phyloP scores from a whole-genome alignment of 495 filamentous ascomycete genomes.

The Penicillium fimorum region DNA sequence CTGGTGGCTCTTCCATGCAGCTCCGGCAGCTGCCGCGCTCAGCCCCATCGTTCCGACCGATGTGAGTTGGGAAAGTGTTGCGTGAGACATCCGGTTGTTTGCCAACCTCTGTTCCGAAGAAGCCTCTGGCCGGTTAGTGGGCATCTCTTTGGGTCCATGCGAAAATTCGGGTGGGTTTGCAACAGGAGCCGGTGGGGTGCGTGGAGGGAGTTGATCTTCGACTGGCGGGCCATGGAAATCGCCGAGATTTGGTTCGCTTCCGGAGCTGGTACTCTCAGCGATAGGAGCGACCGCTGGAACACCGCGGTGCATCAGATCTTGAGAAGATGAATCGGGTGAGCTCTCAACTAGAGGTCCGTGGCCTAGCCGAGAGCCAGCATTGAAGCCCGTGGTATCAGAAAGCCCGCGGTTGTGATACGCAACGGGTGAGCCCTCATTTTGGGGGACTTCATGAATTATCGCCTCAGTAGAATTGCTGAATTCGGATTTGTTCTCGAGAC shows the following conservation, averaged over 20 bases:
- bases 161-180: constrained; percentile 71
- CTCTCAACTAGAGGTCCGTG: constrained; percentile 33
- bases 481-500: constrained; percentile 48
- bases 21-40: constrained; percentile 34
- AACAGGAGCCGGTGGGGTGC: constrained; percentile 69
- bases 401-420: constrained; percentile 51
- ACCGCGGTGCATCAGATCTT: constrained; percentile 40
- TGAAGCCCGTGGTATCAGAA: constrained; percentile 51
- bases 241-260: constrained; percentile 43
- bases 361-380: constrained; percentile 15
- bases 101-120: constrained; percentile 73
- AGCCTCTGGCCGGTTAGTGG: constrained; percentile 63
- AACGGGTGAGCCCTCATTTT: constrained; percentile 38
- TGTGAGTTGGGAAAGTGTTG: constrained; percentile 73
- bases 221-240: constrained; percentile 11
- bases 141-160: constrained; percentile 65
- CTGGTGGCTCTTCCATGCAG: constrained; percentile 31
- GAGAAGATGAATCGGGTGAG: constrained; percentile 36
- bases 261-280: constrained; percentile 56
- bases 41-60: constrained; percentile 56
- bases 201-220: constrained; percentile 51
- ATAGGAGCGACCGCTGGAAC: constrained; percentile 25
- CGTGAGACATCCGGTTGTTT: constrained; percentile 76
- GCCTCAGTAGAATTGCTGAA: constrained; percentile 43
- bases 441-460: constrained; percentile 31